Percentiles rank a stretch among this genome's conserved stretches.
Conservation (phyloP, 768 basidiomycete genomes). For the Mycena rosella region DNA sequence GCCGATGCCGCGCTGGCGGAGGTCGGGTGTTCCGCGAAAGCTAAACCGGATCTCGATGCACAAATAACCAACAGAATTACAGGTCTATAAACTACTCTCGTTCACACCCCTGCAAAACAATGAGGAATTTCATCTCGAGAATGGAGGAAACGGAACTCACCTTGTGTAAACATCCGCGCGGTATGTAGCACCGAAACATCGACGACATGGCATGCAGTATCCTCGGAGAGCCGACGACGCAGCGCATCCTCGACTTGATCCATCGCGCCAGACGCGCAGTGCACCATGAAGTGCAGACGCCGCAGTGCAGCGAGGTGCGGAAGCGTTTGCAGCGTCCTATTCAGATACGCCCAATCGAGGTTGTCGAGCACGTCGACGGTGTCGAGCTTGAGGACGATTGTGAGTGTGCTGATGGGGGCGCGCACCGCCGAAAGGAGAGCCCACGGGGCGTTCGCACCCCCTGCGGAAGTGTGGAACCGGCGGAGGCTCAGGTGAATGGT, state of each 20-base stretch:
- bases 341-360: conserved; percentile 46
- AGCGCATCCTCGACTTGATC: not conserved
- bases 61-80: too few relatives aligned
- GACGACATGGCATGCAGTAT: not conserved
- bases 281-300: conserved; percentile 20
- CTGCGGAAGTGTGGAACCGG: conserved; percentile 3
- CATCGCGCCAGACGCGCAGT: not conserved
- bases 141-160: not conserved
- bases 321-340: conserved; percentile 31
- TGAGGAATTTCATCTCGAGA: not conserved
- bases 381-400: conserved; percentile 27
- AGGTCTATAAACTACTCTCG: too few relatives aligned
- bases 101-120: too few relatives aligned
- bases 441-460: conserved; percentile 9
- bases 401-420: conserved; percentile 15
- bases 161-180: too few relatives aligned
- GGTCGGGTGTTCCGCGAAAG: too few relatives aligned
- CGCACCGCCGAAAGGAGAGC: conserved; percentile 8
- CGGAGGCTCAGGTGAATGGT: conserved; percentile 28
- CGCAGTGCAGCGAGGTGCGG: not conserved
- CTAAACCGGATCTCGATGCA: too few relatives aligned
- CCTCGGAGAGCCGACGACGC: not conserved
- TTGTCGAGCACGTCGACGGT: conserved; percentile 39
- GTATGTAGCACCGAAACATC: not conserved
- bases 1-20: too few relatives aligned